Conservation (phyloP, 805 yeast species). For the Candida glaebosa region DNA sequence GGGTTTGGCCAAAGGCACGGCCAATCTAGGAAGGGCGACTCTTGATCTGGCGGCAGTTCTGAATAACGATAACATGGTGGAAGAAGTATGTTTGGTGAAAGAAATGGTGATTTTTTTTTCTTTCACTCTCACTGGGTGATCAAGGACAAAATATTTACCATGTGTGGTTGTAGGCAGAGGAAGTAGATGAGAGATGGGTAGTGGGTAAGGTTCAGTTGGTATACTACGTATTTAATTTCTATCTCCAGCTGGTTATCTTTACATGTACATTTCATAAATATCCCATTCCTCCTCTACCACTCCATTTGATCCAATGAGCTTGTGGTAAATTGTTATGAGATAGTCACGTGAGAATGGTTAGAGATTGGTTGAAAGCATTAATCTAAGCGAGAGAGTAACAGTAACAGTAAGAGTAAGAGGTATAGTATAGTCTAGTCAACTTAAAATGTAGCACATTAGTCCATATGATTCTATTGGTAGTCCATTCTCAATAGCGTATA, state of each 20-base stretch:
- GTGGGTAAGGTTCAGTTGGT: too few species aligned
- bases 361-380: background rate
- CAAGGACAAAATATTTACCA: background rate
- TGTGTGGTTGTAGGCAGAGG: background rate
- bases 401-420: too few species aligned
- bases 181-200: background rate
- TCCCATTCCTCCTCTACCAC: too few species aligned
- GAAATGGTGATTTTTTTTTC: background rate
- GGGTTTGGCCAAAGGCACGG: constrained; percentile 17
- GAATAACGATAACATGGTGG: constrained; percentile 4
- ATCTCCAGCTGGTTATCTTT: too few species aligned
- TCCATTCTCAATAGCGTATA: too few species aligned
- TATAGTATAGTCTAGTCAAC: too few species aligned
- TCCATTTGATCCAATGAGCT: background rate
- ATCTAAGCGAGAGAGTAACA: too few species aligned
- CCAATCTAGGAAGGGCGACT: constrained; percentile 27
- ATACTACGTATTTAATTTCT: too few species aligned
- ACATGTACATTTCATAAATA: too few species aligned
- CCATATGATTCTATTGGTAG: too few species aligned
- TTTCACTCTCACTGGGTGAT: background rate
- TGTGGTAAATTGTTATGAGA: background rate
- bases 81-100: background rate
- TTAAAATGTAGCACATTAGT: too few species aligned
- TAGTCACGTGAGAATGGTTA: background rate
- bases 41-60: constrained; percentile 42